Percentiles rank a stretch among this genome's conserved stretches.
Evolutionary conservation across 768 basidiomycete genomes (phyloP).

Genomic region (Russula sp.): DNA sequence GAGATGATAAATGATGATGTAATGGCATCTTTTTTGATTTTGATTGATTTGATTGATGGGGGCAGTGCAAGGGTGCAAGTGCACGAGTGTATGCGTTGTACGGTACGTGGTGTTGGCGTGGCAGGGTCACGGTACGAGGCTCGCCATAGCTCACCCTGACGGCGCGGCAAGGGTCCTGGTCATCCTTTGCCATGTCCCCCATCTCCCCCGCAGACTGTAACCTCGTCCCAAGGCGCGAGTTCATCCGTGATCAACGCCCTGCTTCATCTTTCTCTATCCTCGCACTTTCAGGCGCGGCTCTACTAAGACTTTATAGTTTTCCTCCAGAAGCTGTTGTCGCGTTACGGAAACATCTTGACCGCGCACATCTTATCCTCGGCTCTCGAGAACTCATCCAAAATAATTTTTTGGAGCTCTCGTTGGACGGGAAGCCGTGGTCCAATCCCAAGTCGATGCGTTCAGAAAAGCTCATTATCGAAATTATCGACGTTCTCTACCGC

Average conservation of each 20-base stretch:
- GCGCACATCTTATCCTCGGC: conserved; percentile 37
- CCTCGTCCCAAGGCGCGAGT: conserved; percentile 69
- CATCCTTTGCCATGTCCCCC: conserved; percentile 16
- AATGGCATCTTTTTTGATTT: too few relatives aligned
- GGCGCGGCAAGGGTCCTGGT: conserved; percentile 22
- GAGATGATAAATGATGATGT: background rate
- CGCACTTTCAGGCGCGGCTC: conserved; percentile 57
- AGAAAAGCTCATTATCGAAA: conserved; percentile 64
- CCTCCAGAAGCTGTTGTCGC: conserved; percentile 45
- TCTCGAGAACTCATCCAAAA: conserved; percentile 51
- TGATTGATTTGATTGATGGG: background rate
- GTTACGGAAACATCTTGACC: conserved; percentile 52
- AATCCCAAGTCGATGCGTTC: conserved; percentile 58
- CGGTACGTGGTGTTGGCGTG: conserved; percentile 20
- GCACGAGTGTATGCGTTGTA: background rate
- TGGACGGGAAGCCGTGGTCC: conserved; percentile 69
- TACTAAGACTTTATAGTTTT: conserved; percentile 68
- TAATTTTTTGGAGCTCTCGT: conserved; percentile 58
- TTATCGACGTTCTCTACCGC: conserved; percentile 56
- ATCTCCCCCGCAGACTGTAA: conserved; percentile 38
- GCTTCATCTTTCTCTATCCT: conserved; percentile 62
- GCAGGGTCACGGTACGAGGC: conserved; percentile 15
- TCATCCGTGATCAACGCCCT: conserved; percentile 52
- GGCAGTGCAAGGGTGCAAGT: background rate
- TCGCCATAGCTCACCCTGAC: conserved; percentile 8